phyloP scores from a whole-genome alignment of 495 filamentous ascomycete species.

The Thozetella sp. region DNA sequence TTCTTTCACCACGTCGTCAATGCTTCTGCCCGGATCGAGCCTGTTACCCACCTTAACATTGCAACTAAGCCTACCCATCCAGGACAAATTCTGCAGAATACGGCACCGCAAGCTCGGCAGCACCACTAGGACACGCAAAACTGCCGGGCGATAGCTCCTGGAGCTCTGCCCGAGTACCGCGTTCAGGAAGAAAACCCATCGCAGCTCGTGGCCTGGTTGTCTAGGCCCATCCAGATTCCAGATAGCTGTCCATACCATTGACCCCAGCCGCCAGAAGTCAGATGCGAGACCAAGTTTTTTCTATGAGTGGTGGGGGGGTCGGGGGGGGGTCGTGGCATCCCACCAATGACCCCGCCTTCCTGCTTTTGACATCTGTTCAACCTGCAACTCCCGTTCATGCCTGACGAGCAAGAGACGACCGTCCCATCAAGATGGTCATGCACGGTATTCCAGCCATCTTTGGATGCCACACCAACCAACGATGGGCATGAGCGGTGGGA shows the following conservation, averaged over 20 bases:
- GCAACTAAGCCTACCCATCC: neutral
- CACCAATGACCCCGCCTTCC: neutral
- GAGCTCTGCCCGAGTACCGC: too few relatives aligned
- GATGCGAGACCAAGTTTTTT: too few relatives aligned
- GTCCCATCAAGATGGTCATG: neutral
- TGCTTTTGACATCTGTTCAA: neutral
- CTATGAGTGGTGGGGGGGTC: too few relatives aligned
- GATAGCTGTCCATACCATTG: too few relatives aligned
- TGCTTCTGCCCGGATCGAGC: constrained; percentile 1
- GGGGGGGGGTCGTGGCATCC: too few relatives aligned
- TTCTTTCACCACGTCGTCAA: neutral
- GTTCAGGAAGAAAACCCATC: too few relatives aligned
- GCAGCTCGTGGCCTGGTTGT: too few relatives aligned
- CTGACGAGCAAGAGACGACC: neutral
- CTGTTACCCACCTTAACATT: neutral
- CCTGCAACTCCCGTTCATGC: neutral
- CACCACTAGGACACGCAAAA: too few relatives aligned
- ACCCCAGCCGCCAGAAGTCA: too few relatives aligned
- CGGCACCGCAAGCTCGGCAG: neutral
- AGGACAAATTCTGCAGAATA: neutral
- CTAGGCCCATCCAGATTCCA: too few relatives aligned
- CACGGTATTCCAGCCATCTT: neutral
- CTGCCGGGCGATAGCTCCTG: too few relatives aligned
- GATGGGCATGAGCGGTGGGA: neutral
- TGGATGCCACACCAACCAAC: neutral